A percentile compares a stretch with the other conserved stretches of the same genome.
Evolutionary conservation across 2,329 filamentous ascomycete genomes (phyloP).

Genomic region (Hymenoscyphus occultus): DNA sequence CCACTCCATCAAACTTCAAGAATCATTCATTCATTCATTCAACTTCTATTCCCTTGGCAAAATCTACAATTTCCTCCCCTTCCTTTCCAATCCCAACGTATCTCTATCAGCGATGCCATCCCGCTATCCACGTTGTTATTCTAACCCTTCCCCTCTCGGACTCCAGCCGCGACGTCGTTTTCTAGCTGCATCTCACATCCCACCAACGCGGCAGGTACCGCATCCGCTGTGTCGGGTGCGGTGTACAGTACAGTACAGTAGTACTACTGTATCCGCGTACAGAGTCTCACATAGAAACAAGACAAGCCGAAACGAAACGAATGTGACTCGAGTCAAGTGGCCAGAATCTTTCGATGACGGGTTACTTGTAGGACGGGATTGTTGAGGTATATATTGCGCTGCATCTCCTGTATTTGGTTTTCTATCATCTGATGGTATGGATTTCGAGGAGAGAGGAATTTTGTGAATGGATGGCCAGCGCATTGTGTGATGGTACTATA

Average conservation of each 20-base stretch:
- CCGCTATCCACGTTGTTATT: neutral
- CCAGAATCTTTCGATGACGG: neutral
- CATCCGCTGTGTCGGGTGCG: neutral
- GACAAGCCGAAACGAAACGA: conserved; percentile 1
- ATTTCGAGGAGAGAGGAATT: neutral
- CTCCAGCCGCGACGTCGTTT: neutral
- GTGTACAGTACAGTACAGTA: neutral
- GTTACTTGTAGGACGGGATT: neutral
- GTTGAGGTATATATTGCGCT: neutral
- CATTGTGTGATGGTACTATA: neutral
- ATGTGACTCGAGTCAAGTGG: neutral
- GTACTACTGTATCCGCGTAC: neutral
- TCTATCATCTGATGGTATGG: neutral
- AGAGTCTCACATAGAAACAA: neutral
- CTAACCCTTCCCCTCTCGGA: neutral
- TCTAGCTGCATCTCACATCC: neutral
- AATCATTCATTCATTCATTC: too few relatives aligned
- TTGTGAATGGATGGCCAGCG: neutral
- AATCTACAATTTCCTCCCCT: neutral
- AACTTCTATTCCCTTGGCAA: neutral
- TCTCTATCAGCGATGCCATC: neutral
- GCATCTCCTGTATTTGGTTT: neutral
- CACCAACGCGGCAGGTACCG: neutral
- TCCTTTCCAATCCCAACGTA: neutral
- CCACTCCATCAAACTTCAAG: neutral